These are phyloP conservation scores for Kodamaea nitidulidarum DNA, from an alignment of 805 yeast species.

Conservation along the genomic window DNA sequence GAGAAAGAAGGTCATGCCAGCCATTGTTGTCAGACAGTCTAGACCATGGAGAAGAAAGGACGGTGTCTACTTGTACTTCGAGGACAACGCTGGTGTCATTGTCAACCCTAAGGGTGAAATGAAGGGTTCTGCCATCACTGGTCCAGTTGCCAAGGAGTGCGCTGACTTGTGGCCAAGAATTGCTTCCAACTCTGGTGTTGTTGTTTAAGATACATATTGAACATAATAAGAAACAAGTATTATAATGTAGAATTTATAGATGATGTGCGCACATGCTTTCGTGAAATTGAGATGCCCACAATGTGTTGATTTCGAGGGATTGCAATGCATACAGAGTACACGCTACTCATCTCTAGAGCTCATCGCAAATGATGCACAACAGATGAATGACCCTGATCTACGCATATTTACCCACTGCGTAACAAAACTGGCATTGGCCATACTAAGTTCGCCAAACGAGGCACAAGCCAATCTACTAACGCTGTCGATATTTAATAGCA, in stretches of 20 bases:
- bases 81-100: constrained; percentile 99
- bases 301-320: too few species aligned
- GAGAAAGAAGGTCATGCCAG: constrained; percentile 99
- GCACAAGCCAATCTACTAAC: too few species aligned
- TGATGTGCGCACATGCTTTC: not conserved
- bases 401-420: too few species aligned
- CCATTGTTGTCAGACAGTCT: constrained; percentile 98
- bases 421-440: too few species aligned
- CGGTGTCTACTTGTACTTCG: constrained; percentile 98
- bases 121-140: constrained; percentile 99
- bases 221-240: constrained; percentile 2
- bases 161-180: constrained; percentile 99
- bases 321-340: too few species aligned
- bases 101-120: constrained; percentile 99
- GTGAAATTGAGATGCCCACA: too few species aligned
- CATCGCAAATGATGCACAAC: too few species aligned
- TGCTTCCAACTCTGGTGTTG: constrained; percentile 99
- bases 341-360: too few species aligned
- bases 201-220: constrained; percentile 60
- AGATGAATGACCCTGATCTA: too few species aligned
- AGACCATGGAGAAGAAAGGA: constrained; percentile 99
- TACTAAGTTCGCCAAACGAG: too few species aligned
- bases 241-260: not conserved
- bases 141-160: constrained; percentile 99
- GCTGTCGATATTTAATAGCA: too few species aligned